A percentile compares a stretch with the other conserved stretches of the same genome.
phyloP scores from a whole-genome alignment of 2,329 filamentous ascomycete species.

The Zarea fungicola region DNA sequence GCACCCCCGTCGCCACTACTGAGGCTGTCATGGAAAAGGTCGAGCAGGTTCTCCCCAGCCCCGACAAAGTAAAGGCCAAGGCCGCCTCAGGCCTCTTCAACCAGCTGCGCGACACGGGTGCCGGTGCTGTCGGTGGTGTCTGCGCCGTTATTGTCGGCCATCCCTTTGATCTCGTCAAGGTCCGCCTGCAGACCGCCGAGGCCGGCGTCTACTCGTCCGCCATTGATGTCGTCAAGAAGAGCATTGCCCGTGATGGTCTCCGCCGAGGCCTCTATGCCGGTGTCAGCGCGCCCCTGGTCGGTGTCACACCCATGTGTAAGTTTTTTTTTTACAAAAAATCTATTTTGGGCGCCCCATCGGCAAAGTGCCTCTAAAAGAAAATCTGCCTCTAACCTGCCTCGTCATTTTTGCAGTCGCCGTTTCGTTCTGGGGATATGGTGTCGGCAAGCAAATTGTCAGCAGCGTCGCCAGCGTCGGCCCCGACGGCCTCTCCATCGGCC shows the following conservation, averaged over 20 bases:
- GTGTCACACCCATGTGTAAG: slow-evolving; percentile 98
- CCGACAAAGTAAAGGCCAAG: slow-evolving; percentile 33
- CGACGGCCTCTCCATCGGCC: slow-evolving; percentile 72
- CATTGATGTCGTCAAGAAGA: slow-evolving; percentile 86
- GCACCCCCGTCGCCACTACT: slow-evolving; percentile 15
- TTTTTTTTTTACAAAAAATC: slow-evolving; percentile 25
- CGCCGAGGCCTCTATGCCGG: slow-evolving; percentile 85
- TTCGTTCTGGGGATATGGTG: slow-evolving; percentile 82
- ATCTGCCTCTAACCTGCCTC: too few species aligned
- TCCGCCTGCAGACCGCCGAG: slow-evolving; percentile 93
- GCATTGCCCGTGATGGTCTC: slow-evolving; percentile 80
- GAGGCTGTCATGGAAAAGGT: slow-evolving; percentile 37
- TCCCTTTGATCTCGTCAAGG: slow-evolving; percentile 97
- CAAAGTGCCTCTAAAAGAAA: too few species aligned
- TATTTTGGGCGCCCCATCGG: too few species aligned
- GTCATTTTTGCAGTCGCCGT: slow-evolving; percentile 51
- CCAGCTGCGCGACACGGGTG: slow-evolving; percentile 73
- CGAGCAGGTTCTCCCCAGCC: slow-evolving; percentile 36
- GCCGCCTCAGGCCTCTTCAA: slow-evolving; percentile 33
- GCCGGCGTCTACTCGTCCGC: slow-evolving; percentile 86
- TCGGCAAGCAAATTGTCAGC: slow-evolving; percentile 85
- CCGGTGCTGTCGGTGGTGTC: slow-evolving; percentile 87
- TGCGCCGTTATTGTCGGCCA: slow-evolving; percentile 94
- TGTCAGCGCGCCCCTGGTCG: slow-evolving; percentile 88
- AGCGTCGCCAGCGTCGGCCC: slow-evolving; percentile 59